Conservation (phyloP, 208 protist species). For the Acanthamoeba triangularis region DNA sequence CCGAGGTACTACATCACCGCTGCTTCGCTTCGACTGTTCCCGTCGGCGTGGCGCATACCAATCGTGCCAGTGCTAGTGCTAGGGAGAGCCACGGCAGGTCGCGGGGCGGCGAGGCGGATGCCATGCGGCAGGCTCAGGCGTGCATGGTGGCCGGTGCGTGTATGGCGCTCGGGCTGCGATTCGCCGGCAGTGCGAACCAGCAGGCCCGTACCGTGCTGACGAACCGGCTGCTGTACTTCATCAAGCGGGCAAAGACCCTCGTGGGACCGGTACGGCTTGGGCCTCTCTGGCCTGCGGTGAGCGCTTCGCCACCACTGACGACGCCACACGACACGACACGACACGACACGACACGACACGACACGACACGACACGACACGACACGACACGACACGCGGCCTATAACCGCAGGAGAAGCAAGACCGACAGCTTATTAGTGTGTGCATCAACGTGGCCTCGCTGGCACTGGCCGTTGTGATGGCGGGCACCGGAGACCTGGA, state of each 20-base stretch:
- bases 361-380: not conserved
- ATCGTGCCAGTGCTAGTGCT: slow-evolving; percentile 28
- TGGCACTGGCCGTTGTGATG: slow-evolving; percentile 93
- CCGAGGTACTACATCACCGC: not conserved
- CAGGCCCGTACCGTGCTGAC: slow-evolving; percentile 77
- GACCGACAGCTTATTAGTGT: slow-evolving; percentile 80
- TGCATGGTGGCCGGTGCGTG: slow-evolving; percentile 86
- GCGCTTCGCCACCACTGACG: not conserved
- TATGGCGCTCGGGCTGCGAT: slow-evolving; percentile 89
- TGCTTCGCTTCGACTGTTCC: not conserved
- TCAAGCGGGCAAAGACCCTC: not conserved
- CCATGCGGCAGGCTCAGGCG: slow-evolving; percentile 73
- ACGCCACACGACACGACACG: not conserved
- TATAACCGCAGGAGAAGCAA: not conserved
- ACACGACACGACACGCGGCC: not conserved
- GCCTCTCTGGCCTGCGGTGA: not conserved
- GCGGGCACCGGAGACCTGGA: slow-evolving; percentile 95
- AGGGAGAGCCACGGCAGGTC: not conserved
- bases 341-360: not conserved
- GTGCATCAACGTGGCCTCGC: slow-evolving; percentile 82
- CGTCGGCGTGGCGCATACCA: not conserved
- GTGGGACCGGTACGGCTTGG: not conserved
- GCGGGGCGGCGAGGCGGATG: slow-evolving; percentile 4
- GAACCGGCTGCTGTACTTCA: slow-evolving; percentile 74
- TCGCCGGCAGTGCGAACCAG: slow-evolving; percentile 83